Conservation (phyloP, 108 stramenopile genomes). For the Nannochloropsis gaditana region DNA sequence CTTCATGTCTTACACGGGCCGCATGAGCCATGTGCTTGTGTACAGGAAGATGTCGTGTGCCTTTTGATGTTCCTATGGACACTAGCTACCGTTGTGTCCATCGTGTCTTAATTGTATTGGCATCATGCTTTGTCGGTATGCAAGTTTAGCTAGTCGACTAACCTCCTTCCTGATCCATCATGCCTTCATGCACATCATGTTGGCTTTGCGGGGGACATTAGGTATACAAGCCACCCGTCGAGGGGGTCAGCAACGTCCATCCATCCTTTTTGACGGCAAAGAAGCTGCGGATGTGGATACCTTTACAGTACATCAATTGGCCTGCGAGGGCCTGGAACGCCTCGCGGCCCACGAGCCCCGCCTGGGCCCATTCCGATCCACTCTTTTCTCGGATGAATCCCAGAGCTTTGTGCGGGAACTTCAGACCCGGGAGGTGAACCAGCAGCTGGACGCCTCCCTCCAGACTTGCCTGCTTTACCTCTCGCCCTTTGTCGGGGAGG, state of each 20-base stretch:
- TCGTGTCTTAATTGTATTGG: too few species aligned
- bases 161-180: background rate
- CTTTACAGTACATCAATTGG: background rate
- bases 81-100: too few species aligned
- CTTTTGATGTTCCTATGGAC: too few species aligned
- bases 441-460: background rate
- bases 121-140: too few species aligned
- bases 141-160: too few species aligned
- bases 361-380: background rate
- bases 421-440: background rate
- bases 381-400: background rate
- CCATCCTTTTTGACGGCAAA: background rate
- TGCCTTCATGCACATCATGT: background rate
- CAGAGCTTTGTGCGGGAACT: background rate
- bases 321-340: background rate
- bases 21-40: too few species aligned
- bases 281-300: background rate
- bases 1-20: too few species aligned
- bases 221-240: background rate
- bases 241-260: conserved; percentile 5
- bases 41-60: too few species aligned
- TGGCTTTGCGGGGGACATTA: background rate
- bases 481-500: background rate
- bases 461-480: background rate
- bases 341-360: background rate